phyloP scores from a whole-genome alignment of 2,329 filamentous ascomycete species.

The Neoarthrinium moseri region DNA sequence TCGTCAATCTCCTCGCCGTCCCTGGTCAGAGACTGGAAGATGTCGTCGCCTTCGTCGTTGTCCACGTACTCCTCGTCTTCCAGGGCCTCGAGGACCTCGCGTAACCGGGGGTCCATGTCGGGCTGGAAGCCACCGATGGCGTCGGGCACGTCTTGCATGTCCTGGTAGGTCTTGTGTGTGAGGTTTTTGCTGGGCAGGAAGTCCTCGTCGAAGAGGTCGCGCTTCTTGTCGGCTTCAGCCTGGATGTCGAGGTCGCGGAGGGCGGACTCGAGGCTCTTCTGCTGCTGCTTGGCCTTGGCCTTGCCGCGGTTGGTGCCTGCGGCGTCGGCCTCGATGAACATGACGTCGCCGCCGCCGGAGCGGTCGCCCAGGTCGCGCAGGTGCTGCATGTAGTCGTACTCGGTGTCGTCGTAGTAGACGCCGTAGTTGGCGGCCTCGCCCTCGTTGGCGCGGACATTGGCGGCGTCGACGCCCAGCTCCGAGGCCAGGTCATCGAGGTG shows the following conservation, averaged over 20 bases:
- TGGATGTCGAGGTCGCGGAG: constrained; percentile 61
- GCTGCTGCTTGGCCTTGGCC: constrained; percentile 68
- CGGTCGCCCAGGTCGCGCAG: constrained; percentile 80
- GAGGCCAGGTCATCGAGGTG: constrained; percentile 72
- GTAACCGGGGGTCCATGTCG: constrained; percentile 91
- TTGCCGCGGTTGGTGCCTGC: constrained; percentile 57
- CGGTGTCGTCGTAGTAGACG: constrained; percentile 90
- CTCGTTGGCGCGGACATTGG: constrained; percentile 78
- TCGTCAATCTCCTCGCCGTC: constrained; percentile 60
- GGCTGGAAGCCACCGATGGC: constrained; percentile 91
- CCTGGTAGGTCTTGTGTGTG: constrained; percentile 77
- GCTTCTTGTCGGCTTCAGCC: constrained; percentile 34
- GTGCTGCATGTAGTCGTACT: constrained; percentile 99
- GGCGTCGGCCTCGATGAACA: constrained; percentile 76
- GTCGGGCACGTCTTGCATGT: constrained; percentile 91
- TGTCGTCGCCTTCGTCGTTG: constrained; percentile 65
- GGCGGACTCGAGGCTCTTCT: constrained; percentile 78
- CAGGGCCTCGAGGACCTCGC: constrained; percentile 88
- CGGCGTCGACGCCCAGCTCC: constrained; percentile 69
- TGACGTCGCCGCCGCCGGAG: constrained; percentile 64
- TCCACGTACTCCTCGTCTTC: constrained; percentile 96
- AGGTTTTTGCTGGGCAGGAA: constrained; percentile 79
- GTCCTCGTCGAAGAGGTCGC: constrained; percentile 67
- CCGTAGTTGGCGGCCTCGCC: constrained; percentile 94
- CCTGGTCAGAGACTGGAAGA: constrained; percentile 73